Percentiles rank a stretch among this genome's conserved stretches.
phyloP scores from a whole-genome alignment of 2,329 filamentous ascomycete species.

The Calonectria hawksworthii region DNA sequence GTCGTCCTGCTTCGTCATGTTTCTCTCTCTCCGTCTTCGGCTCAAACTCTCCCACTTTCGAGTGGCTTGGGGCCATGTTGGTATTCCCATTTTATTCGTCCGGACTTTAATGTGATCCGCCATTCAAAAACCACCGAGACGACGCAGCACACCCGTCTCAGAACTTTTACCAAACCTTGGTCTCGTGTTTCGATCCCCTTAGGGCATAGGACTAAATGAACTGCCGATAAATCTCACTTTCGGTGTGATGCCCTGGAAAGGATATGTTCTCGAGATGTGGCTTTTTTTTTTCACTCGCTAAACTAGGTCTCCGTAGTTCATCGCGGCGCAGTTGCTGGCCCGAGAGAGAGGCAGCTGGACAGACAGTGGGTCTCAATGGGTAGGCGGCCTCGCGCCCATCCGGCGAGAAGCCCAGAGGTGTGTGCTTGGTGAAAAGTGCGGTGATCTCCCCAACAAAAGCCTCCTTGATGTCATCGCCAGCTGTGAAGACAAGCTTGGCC shows the following conservation, averaged over 20 bases:
- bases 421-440: background rate
- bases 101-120: constrained; percentile 7
- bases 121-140: constrained; percentile 11
- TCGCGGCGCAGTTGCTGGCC: background rate
- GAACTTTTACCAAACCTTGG: background rate
- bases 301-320: background rate
- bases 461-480: constrained; percentile 1
- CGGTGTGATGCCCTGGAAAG: constrained; percentile 6
- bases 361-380: background rate
- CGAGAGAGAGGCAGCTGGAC: background rate
- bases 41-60: constrained; percentile 5
- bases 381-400: background rate
- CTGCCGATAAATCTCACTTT: background rate
- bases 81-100: background rate
- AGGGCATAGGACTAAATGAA: background rate
- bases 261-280: background rate
- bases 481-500: constrained; percentile 12
- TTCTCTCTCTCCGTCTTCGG: constrained; percentile 11
- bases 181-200: constrained; percentile 1
- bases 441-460: background rate
- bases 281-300: background rate
- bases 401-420: background rate
- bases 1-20: constrained; percentile 9
- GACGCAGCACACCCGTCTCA: constrained; percentile 15
- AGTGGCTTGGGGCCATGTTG: constrained; percentile 4